phyloP scores from a whole-genome alignment of 2,329 filamentous ascomycete species.

The Neoascochyta sp. region DNA sequence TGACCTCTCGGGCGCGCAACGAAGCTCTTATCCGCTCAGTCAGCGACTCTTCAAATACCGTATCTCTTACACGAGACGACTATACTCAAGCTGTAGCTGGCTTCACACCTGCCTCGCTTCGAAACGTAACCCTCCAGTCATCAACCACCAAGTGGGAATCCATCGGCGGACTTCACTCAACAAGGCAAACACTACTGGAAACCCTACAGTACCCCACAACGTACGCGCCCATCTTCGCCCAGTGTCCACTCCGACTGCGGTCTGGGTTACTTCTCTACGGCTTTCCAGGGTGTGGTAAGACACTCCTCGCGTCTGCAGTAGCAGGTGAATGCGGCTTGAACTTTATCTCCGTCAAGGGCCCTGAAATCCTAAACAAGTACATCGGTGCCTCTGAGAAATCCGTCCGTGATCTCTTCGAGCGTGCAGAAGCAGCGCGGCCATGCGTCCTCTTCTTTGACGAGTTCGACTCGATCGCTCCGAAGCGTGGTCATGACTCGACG shows the following conservation, averaged over 20 bases:
- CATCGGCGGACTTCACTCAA: constrained; percentile 83
- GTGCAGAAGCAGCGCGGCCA: constrained; percentile 83
- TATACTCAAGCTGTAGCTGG: constrained; percentile 83
- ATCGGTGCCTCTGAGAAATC: constrained; percentile 97
- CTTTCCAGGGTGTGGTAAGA: constrained; percentile 95
- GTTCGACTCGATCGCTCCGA: constrained; percentile 96
- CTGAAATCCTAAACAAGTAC: constrained; percentile 98
- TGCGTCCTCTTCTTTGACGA: constrained; percentile 98
- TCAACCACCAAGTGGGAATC: constrained; percentile 89
- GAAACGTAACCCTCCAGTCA: constrained; percentile 89
- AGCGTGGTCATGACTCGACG: constrained; percentile 92
- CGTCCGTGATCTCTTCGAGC: constrained; percentile 90
- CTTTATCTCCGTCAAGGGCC: constrained; percentile 97
- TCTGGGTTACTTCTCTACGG: constrained; percentile 92
- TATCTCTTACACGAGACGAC: constrained; percentile 68
- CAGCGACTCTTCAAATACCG: constrained; percentile 37
- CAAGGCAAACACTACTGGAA: constrained; percentile 86
- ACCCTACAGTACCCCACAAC: constrained; percentile 96
- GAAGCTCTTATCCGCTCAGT: constrained; percentile 89
- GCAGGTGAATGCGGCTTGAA: constrained; percentile 96
- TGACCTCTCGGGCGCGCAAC: constrained; percentile 83
- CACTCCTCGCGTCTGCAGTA: constrained; percentile 90
- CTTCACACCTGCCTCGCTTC: constrained; percentile 90
- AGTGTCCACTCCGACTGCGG: constrained; percentile 89
- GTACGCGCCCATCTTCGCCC: constrained; percentile 94